Evolutionary conservation across 192 early-diverging fungal species (phyloP), one percentile per base, ranked within the genome.

Genomic region (Globomyces pollinis-pini): DNA sequence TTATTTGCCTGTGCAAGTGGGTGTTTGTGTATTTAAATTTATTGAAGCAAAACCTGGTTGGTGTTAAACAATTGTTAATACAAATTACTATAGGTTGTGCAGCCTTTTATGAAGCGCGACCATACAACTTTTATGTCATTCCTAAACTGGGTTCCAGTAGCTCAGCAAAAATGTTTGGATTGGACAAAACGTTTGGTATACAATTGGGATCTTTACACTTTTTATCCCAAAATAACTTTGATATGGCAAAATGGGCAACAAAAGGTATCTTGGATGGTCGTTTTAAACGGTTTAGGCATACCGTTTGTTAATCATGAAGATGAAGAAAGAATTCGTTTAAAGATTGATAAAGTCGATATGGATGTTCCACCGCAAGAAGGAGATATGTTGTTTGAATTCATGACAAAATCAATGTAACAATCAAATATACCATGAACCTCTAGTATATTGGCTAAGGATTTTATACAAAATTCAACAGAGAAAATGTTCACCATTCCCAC

Each of bases 91-190:
- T n/a, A n/a, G n/a, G n/a, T n/a, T n/a, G n/a, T n/a, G n/a, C n/a
- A n/a, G n/a, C n/a, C n/a, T n/a, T n/a, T n/a, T 94, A 90, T 67
- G 72, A 85, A 36, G 90, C 88, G 0, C 65, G 72, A 32, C 83
- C 94, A 4, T 95, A 89, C 75, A 98, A 92, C 57, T 91, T 92
- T 50, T 91, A 88, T 58, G 80, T 92, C 13, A 95, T 98, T 56
- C 90, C 90, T 7, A 66, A 8, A 64, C 60, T 63, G 28, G 79
- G 58, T 60, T 76, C 35, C 55, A n/a, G n/a, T n/a, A n/a, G n/a
- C n/a, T n/a, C n/a, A n/a, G n/a, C 55, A 31, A 57, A 33, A 50
- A 42, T 39, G 66, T 81, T 73, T 44, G 65, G 68, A 0, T 69
- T 80, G 8, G 80, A 88, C 28, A 63, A 75, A 9, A 67, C 68